Evolutionary conservation across 192 early-diverging fungal species (phyloP).

Genomic region (Diversispora epigaea): DNA sequence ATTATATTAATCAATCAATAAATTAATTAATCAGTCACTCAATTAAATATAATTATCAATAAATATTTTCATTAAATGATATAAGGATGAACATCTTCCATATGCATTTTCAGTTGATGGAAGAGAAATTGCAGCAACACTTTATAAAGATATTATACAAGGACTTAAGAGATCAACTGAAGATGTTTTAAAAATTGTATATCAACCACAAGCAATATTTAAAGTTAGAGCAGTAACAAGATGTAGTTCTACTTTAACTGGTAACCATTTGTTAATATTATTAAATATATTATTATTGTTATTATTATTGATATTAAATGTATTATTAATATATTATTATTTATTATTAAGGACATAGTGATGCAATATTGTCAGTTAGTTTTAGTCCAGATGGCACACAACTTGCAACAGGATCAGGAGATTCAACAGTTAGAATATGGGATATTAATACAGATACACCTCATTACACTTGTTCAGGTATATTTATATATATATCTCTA

Average conservation of each 20-base stretch:
- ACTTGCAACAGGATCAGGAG: conserved; percentile 94
- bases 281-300: background rate
- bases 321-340: background rate
- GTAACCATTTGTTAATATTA: conserved; percentile 35
- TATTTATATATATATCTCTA: background rate
- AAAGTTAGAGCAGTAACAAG: conserved; percentile 87
- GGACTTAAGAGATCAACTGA: conserved; percentile 79
- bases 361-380: conserved; percentile 84
- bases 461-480: conserved; percentile 68
- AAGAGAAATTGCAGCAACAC: conserved; percentile 71
- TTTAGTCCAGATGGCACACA: conserved; percentile 90
- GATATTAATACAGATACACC: conserved; percentile 98
- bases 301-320: background rate
- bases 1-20: conserved; percentile 6
- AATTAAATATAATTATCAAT: background rate
- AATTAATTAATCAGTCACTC: background rate
- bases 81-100: conserved; percentile 83
- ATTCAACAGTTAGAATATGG: conserved; percentile 95
- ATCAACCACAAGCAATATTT: conserved; percentile 96
- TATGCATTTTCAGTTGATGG: conserved; percentile 92
- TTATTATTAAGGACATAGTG: conserved; percentile 70
- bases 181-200: conserved; percentile 86
- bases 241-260: conserved; percentile 85
- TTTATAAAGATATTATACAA: conserved; percentile 80
- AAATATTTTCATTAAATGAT: conserved; percentile 33